phyloP scores from a whole-genome alignment of 1,139 yeast genomes.

The Suhomyces anneliseae region DNA sequence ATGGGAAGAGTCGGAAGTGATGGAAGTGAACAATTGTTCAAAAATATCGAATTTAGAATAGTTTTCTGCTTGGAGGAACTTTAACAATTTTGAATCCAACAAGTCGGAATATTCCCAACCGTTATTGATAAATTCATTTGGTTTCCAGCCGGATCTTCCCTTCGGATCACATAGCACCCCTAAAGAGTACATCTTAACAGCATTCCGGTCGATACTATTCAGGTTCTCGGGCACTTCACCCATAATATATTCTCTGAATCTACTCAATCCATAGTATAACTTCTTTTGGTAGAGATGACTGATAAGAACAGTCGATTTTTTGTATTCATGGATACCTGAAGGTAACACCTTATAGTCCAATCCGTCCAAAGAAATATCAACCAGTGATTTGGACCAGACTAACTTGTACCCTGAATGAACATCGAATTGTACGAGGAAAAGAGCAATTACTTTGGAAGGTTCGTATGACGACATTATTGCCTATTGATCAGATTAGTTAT shows the following conservation, averaged over 20 bases:
- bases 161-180: conserved; percentile 58
- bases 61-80: conserved; percentile 30
- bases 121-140: conserved; percentile 49
- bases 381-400: conserved; percentile 48
- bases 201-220: conserved; percentile 39
- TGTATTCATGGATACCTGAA: conserved; percentile 74
- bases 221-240: conserved; percentile 12
- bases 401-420: conserved; percentile 60
- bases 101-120: conserved; percentile 58
- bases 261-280: conserved; percentile 39
- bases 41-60: conserved; percentile 22
- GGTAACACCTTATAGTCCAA: conserved; percentile 78
- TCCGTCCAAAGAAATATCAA: conserved; percentile 29
- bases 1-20: conserved; percentile 1
- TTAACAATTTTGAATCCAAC: conserved; percentile 43
- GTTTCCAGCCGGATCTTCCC: conserved; percentile 41
- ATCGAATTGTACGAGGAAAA: conserved; percentile 66
- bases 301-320: conserved; percentile 45
- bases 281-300: conserved; percentile 30
- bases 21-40: conserved; percentile 20
- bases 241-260: conserved; percentile 31
- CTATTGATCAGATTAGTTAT: too few species aligned
- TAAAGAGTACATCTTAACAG: conserved; percentile 62
- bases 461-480: background rate
- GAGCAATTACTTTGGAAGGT: conserved; percentile 42